Conservation (phyloP, 2,329 filamentous ascomycete genomes). For the Sclerotinia minor region DNA sequence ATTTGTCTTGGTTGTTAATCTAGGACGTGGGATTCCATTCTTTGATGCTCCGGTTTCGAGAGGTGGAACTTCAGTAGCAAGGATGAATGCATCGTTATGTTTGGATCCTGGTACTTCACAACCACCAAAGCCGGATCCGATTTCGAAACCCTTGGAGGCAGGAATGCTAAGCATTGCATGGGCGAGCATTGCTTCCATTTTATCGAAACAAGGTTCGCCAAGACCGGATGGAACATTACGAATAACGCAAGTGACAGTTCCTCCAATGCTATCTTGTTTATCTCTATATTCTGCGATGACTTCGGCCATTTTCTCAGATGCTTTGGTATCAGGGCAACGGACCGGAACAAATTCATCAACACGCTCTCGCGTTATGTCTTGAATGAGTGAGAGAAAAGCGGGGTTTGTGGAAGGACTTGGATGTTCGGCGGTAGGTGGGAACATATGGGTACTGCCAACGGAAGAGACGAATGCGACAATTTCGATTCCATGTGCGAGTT, state of each 20-base stretch:
- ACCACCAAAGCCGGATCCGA: slow-evolving; percentile 89
- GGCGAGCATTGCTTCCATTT: slow-evolving; percentile 85
- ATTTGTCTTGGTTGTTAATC: slow-evolving; percentile 85
- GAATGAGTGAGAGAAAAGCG: slow-evolving; percentile 71
- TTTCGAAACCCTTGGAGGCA: slow-evolving; percentile 92
- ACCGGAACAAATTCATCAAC: slow-evolving; percentile 87
- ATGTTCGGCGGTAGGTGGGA: slow-evolving; percentile 67
- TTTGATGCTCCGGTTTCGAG: slow-evolving; percentile 49
- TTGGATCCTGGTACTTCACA: slow-evolving; percentile 82
- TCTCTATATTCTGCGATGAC: slow-evolving; percentile 77
- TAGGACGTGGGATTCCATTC: slow-evolving; percentile 54
- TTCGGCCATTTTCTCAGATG: slow-evolving; percentile 71
- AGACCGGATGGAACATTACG: slow-evolving; percentile 81
- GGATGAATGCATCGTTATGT: slow-evolving; percentile 87
- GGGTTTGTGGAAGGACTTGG: slow-evolving; percentile 74
- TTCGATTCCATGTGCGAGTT: slow-evolving; percentile 77
- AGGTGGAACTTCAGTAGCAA: slow-evolving; percentile 47
- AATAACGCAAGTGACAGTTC: slow-evolving; percentile 92
- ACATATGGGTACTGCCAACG: slow-evolving; percentile 77
- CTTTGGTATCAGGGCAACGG: slow-evolving; percentile 73
- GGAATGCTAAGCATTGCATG: slow-evolving; percentile 96
- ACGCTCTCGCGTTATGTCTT: slow-evolving; percentile 68
- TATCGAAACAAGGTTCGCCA: slow-evolving; percentile 93
- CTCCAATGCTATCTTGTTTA: slow-evolving; percentile 83
- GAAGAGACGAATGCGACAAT: slow-evolving; percentile 89